Evolutionary conservation across 495 filamentous ascomycete species (phyloP), one percentile per base, ranked within the genome.

Genomic region (Penicillium lividum): DNA sequence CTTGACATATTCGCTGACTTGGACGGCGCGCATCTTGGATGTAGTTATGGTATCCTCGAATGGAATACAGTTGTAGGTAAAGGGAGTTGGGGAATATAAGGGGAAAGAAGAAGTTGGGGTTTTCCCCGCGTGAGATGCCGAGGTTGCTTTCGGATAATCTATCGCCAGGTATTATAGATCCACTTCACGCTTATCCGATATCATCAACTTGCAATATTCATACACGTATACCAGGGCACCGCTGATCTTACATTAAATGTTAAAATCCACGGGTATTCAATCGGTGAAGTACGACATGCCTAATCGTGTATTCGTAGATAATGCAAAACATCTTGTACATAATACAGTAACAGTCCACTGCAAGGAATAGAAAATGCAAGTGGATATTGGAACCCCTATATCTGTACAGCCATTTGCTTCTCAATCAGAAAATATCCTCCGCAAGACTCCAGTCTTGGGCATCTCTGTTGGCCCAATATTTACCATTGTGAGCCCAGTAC

Each of bases 401-500:
- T 2, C 1, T 3, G 8, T 11, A 36, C 22, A 22, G 22, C 22
- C 7, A 36, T 36, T 11, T 13, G 33, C 33, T 44, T 40, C 36
- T 11, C 38, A 33, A 22, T 52, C 33, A 70, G 68, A 89, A 91
- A 42, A 91, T 89, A 71, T 89, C 84, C 61, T 90, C 84, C 30
- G 85, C 76, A 16, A 67, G 65, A 53, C 76, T 77, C 76, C 84
- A 85, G 64, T 78, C 73, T 55, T 77, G 79, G 51, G 67, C 73
- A 43, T 77, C 79, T 62, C 78, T 71, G 29, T 75, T 81, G 57
- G 77, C 73, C 94, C 94, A 98, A 70, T 98, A 98, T 70, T 90
- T 82, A 4, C 87, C 90, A 65, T 86, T 92, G 63, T 90, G 93
- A 52, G 84, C 77, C 94, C 94, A 98, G 76, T 88, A 95, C 62